Evolutionary conservation across 306 rosid species (phyloP).

Genomic region (Alnus rubra): DNA sequence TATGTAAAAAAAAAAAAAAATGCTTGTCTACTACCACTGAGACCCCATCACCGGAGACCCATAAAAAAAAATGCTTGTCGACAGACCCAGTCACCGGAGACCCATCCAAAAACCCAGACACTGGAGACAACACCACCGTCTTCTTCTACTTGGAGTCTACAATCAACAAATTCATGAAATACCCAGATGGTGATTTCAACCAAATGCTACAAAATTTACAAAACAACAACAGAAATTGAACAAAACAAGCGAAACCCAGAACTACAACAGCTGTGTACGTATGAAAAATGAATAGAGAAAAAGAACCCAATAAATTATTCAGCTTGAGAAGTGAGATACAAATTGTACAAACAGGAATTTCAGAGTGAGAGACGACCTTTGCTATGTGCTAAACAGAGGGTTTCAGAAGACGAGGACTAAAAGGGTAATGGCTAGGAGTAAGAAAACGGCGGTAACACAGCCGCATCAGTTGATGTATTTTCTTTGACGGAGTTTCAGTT

Average conservation of each 20-base stretch:
- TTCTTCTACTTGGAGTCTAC: no score
- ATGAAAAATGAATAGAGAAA: not conserved
- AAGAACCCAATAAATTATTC: constrained; percentile 15
- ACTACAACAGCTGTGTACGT: not conserved
- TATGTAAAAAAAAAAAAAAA: no score
- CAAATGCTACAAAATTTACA: not conserved
- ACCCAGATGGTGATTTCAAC: constrained; percentile 27
- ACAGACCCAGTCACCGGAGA: no score
- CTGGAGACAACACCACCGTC: no score
- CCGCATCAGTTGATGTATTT: constrained; percentile 44
- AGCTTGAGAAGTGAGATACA: not conserved
- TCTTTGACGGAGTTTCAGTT: not conserved
- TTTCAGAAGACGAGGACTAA: constrained; percentile 33
- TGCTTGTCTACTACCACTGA: no score
- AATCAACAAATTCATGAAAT: constrained; percentile 26
- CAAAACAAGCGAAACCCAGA: constrained; percentile 13
- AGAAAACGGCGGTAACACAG: constrained; percentile 36
- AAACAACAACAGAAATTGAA: constrained; percentile 1
- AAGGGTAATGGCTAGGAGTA: constrained; percentile 36
- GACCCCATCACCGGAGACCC: no score
- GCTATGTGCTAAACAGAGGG: not conserved
- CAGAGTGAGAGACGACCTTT: not conserved
- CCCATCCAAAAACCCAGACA: no score
- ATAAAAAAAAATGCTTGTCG: no score
- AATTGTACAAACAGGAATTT: constrained; percentile 10